A percentile compares a stretch with the other conserved stretches of the same genome.
Evolutionary conservation across 2,329 filamentous ascomycete species (phyloP).

Genomic region (Biscogniauxia sp.): DNA sequence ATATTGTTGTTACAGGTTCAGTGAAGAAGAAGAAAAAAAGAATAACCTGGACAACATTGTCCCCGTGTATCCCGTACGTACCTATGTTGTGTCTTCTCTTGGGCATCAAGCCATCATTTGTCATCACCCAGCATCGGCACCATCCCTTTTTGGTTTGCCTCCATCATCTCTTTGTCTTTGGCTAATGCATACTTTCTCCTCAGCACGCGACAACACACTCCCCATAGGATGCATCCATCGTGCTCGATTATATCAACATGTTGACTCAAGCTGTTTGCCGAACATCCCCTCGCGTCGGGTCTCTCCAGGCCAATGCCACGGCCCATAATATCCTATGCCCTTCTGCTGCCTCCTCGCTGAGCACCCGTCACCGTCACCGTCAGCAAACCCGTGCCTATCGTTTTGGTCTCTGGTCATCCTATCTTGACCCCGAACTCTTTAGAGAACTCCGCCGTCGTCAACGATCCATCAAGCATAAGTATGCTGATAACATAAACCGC

Average conservation of each 20-base stretch:
- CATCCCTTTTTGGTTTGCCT: too few relatives aligned
- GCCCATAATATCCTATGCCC: conserved; percentile 16
- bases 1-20: background rate
- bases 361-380: conserved; percentile 21
- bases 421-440: conserved; percentile 39
- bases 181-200: background rate
- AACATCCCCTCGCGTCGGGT: conserved; percentile 27
- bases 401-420: conserved; percentile 46
- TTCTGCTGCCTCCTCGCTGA: conserved; percentile 17
- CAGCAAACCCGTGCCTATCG: conserved; percentile 47
- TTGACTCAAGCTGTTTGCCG: conserved; percentile 32
- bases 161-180: background rate
- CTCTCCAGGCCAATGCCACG: conserved; percentile 21
- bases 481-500: conserved; percentile 43
- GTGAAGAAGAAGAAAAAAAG: background rate
- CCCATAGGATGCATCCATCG: background rate
- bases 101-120: background rate
- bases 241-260: conserved; percentile 26
- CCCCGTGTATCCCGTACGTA: background rate
- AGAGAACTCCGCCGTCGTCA: conserved; percentile 45
- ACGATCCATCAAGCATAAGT: conserved; percentile 43
- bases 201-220: background rate
- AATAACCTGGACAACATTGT: background rate
- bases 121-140: background rate
- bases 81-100: background rate